A percentile compares a stretch with the other conserved stretches of the same genome.
These are phyloP conservation scores for Amanita thiersii DNA, from an alignment of 768 basidiomycete species.

Conservation along the genomic window DNA sequence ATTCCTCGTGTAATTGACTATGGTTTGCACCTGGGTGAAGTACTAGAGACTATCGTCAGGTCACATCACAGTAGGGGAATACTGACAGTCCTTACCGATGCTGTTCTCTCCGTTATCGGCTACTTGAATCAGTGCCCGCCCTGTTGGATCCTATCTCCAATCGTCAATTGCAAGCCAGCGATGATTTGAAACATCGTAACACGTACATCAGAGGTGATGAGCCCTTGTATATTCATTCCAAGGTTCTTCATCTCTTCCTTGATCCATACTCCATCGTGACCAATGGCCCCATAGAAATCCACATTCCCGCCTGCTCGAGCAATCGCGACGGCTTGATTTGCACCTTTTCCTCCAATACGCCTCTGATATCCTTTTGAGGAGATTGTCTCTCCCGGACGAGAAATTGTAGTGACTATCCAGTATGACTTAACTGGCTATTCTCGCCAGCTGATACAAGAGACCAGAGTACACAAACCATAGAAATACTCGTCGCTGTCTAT, in stretches of 20 bases:
- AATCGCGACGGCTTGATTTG: conserved; percentile 55
- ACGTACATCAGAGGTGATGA: conserved; percentile 32
- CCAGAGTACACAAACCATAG: conserved; percentile 27
- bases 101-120: conserved; percentile 51
- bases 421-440: not conserved
- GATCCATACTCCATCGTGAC: conserved; percentile 45
- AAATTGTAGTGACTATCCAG: conserved; percentile 39
- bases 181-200: not conserved
- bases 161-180: not conserved
- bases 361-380: conserved; percentile 41
- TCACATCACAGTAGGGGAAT: not conserved
- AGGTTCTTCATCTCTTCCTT: conserved; percentile 26
- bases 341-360: conserved; percentile 54
- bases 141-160: conserved; percentile 36
- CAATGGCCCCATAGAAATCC: conserved; percentile 44
- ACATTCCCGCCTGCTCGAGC: conserved; percentile 41
- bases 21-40: conserved; percentile 54
- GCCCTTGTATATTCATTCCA: conserved; percentile 31
- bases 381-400: conserved; percentile 51
- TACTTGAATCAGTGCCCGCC: conserved; percentile 55
- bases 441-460: not conserved
- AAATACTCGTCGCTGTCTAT: conserved; percentile 54
- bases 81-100: conserved; percentile 35
- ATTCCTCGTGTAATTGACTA: conserved; percentile 25
- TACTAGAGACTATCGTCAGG: conserved; percentile 22